A percentile compares a stretch with the other conserved stretches of the same genome.
These are phyloP conservation scores for Ananas comosus DNA, from an alignment of 176 grass and related monocot species.

Conservation along the genomic window DNA sequence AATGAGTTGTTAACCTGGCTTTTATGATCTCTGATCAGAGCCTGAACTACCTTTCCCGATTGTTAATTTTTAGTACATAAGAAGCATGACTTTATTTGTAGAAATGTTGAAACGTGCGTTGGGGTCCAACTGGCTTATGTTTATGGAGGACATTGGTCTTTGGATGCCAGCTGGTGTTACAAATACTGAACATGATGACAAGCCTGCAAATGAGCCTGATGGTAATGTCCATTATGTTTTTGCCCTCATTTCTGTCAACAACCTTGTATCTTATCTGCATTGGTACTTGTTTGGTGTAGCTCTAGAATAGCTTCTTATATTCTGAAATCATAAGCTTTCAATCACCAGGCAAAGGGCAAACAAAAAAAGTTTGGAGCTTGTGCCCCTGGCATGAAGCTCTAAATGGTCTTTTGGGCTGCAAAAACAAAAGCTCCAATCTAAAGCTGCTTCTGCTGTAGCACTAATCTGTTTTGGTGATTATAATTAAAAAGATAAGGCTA, in stretches of 20 bases:
- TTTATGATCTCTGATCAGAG: background rate
- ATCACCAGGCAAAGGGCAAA: no score
- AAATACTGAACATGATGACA: slow-evolving; percentile 60
- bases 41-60: background rate
- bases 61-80: slow-evolving; percentile 12
- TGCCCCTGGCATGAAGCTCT: no score
- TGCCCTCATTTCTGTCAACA: background rate
- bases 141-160: slow-evolving; percentile 75
- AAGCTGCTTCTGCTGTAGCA: no score
- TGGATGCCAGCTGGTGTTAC: slow-evolving; percentile 57
- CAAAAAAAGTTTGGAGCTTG: no score
- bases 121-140: slow-evolving; percentile 53
- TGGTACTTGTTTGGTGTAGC: background rate
- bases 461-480: no score
- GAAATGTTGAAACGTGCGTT: slow-evolving; percentile 56
- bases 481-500: no score
- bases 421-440: no score
- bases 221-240: slow-evolving; percentile 37
- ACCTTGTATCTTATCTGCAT: background rate
- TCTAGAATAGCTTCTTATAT: background rate
- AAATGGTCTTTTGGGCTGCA: no score
- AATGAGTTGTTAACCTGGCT: background rate
- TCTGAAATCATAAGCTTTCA: background rate
- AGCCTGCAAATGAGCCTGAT: slow-evolving; percentile 79
- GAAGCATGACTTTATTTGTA: slow-evolving; percentile 21